Evolutionary conservation across 75 land plant genomes (phyloP), one percentile per base, ranked within the genome.

Genomic region (Pinus taeda): DNA sequence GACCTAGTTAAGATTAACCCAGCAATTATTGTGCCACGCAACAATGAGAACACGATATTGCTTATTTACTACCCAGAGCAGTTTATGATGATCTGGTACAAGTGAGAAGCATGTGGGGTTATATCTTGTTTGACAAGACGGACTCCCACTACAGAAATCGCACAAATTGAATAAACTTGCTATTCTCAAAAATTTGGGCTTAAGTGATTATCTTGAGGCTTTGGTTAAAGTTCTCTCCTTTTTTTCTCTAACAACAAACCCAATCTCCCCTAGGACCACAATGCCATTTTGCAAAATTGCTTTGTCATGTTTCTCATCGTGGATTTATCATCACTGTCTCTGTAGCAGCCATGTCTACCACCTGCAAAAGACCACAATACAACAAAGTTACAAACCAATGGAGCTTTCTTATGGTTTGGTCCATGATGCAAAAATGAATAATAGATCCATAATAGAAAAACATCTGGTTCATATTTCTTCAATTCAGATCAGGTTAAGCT

Each of bases 201-300:
- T n/a, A n/a, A n/a, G n/a, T n/a, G n/a, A n/a, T n/a, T n/a, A n/a
- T 60, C 63, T 76, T 79, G 55, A 83, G 81, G 75, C 87, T 89
- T 70, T 91, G 93, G 88, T 89, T 91, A 73, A 91, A 95, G 73
- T 91, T 81, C 67, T 95, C 96, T 17, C 90, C 90, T 82, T 85
- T 20, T 93, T 33, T 11, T 96, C 96, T 64, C 83, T 80, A 6
- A 95, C 91, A 58, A 96, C 98, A 96, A 95, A 95, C 98, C 96
- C 91, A 59, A 79, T 85, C 57, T 87, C 89, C 49, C 57, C 76
- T 83, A 5, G 82, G 70, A 15, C 92, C 98, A 85, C 98, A 95
- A 22, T 93, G 96, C 93, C 75, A 93, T 95, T 55, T 89, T 93
- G 93, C 95, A 95, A 63, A 86, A 81, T 36, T 77, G 76, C 71